phyloP scores from a whole-genome alignment of 202 grass and related monocot genomes.

The Schoenoplectus tabernaemontani region DNA sequence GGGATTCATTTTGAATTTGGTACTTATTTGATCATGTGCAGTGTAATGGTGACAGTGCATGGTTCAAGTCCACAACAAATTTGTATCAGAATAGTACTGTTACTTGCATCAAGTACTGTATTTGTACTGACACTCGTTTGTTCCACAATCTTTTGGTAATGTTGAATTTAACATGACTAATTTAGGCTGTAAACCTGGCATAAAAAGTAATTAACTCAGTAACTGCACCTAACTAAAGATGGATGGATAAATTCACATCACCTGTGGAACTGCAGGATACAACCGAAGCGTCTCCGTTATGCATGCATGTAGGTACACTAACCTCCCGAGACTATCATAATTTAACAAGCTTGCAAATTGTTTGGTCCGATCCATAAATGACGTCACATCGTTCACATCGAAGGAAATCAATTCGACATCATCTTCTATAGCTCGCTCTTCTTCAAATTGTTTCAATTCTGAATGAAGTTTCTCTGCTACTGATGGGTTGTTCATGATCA shows the following conservation, averaged over 20 bases:
- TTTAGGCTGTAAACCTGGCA: background rate
- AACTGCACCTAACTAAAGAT: background rate
- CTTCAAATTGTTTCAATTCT: constrained; percentile 61
- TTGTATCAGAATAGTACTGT: background rate
- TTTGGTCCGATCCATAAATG: constrained; percentile 37
- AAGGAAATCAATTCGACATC: constrained; percentile 33
- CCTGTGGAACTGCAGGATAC: constrained; percentile 79
- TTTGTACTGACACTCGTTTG: background rate
- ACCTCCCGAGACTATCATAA: constrained; percentile 72
- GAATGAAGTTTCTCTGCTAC: constrained; percentile 58
- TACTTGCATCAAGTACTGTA: background rate
- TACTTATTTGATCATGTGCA: background rate
- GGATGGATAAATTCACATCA: constrained; percentile 4
- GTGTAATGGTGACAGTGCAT: background rate
- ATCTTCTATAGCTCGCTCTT: constrained; percentile 57
- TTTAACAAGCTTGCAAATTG: constrained; percentile 62
- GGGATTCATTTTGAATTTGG: background rate
- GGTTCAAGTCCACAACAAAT: background rate
- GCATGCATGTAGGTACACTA: constrained; percentile 84
- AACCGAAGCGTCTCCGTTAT: constrained; percentile 85
- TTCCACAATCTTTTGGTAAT: background rate
- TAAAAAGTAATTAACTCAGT: background rate
- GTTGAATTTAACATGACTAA: background rate
- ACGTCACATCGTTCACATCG: background rate
- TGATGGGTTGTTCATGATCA: constrained; percentile 54